Base-by-base conservation (phyloP, 2,329 filamentous ascomycete genomes). In the Botryotinia convoluta region DNA sequence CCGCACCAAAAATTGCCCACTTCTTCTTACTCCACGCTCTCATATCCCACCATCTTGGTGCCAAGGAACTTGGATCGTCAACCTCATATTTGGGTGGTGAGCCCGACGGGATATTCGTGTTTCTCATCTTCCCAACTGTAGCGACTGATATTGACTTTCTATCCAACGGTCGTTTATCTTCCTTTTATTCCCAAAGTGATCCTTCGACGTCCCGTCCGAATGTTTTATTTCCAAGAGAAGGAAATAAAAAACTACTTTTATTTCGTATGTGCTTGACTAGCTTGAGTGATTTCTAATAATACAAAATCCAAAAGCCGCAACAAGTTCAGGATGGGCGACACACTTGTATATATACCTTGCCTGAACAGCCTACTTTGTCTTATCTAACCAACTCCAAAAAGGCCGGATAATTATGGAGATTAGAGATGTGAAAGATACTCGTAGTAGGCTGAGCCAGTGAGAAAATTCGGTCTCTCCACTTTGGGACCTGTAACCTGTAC, bases 21-120 rank as follows among this genome's bases (percentile, higher is more conserved):
- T 82, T 83, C 73, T 84, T 85, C 78, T 86, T 85, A 59, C 84
- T 82, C 89, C 89, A 91, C 64, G 83, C 83, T 68, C 83, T 83
- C 0, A 86, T 84, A 74, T 89, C 83, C 80, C 85, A 88, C 82
- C 81, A 82, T 29, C 67, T 69, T 22, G 75, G 76, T 18, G 69
- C 57, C 37, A 75, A 69, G 9, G 74, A 74, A 65, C 72, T 74
- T 4, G 75, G 72, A n/a, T 63, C 44, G 63, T 79, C 74, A 29
- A 77, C 26, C 63, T 77, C 74, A 72, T 79, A 77, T 57, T 71
- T 68, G 32, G 76, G 75, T 9, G 76, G 76, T 35, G 74, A 69
- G 8, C 72, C 69, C 29, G 70, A 59, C 29, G 72, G 69, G 37
- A 39, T 42, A 29, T 71, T 70, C 54, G 72, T 73, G 51, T 44